These are phyloP conservation scores for Diophrys sp. DNA, from an alignment of 73 alveolate genomes.

Conservation along the genomic window DNA sequence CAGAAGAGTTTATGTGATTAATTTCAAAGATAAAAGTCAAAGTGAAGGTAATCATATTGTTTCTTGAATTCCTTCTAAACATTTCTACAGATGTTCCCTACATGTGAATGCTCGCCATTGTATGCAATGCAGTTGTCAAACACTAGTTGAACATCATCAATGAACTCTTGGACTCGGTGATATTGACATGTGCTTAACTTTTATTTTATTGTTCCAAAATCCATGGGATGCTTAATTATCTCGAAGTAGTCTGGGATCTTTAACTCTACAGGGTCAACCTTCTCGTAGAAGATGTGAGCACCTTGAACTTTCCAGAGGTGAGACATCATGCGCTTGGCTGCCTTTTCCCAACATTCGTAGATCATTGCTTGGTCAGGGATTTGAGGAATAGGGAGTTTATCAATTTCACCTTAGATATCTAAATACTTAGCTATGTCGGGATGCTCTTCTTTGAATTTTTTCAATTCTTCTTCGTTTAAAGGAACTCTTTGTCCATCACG, in stretches of 20 bases:
- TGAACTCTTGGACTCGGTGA: conserved; percentile 35
- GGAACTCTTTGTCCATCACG: conserved; percentile 56
- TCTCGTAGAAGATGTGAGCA: conserved; percentile 83
- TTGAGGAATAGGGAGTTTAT: conserved; percentile 47
- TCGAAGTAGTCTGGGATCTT: conserved; percentile 87
- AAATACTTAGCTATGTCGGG: conserved; percentile 47
- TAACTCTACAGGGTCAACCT: conserved; percentile 87
- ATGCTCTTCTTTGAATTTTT: conserved; percentile 18
- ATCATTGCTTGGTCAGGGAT: conserved; percentile 57
- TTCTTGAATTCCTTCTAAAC: conserved; percentile 46
- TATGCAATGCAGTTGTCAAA: conserved; percentile 65
- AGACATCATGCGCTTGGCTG: conserved; percentile 73
- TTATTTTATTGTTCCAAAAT: conserved; percentile 87
- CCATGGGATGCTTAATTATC: conserved; percentile 94
- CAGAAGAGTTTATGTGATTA: no score
- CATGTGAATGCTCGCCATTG: conserved; percentile 43
- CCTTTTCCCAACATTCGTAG: conserved; percentile 87
- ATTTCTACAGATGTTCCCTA: conserved; percentile 15
- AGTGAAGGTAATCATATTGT: conserved; percentile 17
- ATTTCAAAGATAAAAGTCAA: conserved; percentile 37
- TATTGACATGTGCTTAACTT: conserved; percentile 54
- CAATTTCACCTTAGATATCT: conserved; percentile 23
- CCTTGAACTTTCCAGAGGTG: conserved; percentile 88
- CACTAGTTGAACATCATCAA: conserved; percentile 48
- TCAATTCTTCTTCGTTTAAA: conserved; percentile 33